Percentiles rank a stretch among this genome's conserved stretches.
Evolutionary conservation across 179 eudicot species (phyloP).

Genomic region (Spinacia oleracea): DNA sequence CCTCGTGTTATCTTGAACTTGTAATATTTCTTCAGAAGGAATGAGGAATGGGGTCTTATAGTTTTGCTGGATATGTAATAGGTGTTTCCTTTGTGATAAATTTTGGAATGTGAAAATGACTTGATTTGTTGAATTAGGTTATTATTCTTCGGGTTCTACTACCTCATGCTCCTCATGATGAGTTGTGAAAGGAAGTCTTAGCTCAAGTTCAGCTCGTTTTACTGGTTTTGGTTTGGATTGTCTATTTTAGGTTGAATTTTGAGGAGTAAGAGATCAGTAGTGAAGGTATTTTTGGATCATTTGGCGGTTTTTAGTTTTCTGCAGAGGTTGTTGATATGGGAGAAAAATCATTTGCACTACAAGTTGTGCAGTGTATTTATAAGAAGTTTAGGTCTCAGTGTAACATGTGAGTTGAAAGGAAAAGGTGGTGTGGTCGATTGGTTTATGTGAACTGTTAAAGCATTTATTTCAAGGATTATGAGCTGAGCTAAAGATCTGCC

Average conservation of each 20-base stretch:
- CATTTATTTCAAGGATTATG: constrained; percentile 4
- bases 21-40: not conserved
- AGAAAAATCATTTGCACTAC: not conserved
- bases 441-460: not conserved
- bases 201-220: not conserved
- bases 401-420: not conserved
- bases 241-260: constrained; percentile 9
- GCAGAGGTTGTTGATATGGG: not conserved
- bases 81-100: not conserved
- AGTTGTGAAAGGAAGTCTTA: not conserved
- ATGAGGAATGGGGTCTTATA: not conserved
- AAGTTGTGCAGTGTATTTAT: not conserved
- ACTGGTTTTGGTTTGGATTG: not conserved
- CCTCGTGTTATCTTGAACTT: not conserved
- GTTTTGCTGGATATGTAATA: not conserved
- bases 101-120: not conserved
- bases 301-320: not conserved
- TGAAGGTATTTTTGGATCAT: not conserved
- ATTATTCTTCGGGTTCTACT: not conserved
- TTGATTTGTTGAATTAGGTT: not conserved
- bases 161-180: not conserved
- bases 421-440: not conserved
- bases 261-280: not conserved
- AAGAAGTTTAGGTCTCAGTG: not conserved
- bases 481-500: constrained; percentile 10